Conservation (phyloP, 2,329 filamentous ascomycete genomes). For the Pseudogymnoascus pannorum region DNA sequence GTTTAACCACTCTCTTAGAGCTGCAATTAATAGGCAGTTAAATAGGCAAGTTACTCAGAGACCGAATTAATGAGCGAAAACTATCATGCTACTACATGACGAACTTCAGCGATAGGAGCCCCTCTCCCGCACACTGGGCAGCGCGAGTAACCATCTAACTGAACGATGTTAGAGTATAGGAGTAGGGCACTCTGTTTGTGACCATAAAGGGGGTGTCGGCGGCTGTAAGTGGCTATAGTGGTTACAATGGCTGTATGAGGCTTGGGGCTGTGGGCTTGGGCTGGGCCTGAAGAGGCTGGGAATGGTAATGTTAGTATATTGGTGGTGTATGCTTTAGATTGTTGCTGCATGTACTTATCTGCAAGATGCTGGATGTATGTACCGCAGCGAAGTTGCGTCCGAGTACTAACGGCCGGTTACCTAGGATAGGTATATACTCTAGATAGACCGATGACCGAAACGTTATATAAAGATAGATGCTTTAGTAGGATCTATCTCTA, state of each 20-base stretch:
- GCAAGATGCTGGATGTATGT: no score
- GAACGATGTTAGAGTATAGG: not conserved
- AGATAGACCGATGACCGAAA: not conserved
- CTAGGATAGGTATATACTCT: not conserved
- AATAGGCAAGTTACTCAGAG: not conserved
- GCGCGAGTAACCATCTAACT: not conserved
- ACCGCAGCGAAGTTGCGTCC: not conserved
- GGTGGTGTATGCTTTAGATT: not conserved
- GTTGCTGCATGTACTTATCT: no score
- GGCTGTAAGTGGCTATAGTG: not conserved
- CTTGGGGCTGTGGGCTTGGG: conserved; percentile 7
- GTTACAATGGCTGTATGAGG: not conserved
- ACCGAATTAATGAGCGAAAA: not conserved
- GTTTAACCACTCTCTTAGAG: not conserved
- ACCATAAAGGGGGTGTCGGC: not conserved
- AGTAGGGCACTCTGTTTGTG: not conserved
- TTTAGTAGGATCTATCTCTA: no score
- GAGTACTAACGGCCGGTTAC: no score
- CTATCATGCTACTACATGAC: no score
- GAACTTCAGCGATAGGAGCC: not conserved
- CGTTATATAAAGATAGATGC: not conserved
- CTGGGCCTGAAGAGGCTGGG: not conserved
- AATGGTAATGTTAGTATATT: not conserved
- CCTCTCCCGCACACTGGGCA: not conserved
- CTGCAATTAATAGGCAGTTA: not conserved